phyloP scores from a whole-genome alignment of 148 eudicot genomes.

The Amaranthus palmeri region DNA sequence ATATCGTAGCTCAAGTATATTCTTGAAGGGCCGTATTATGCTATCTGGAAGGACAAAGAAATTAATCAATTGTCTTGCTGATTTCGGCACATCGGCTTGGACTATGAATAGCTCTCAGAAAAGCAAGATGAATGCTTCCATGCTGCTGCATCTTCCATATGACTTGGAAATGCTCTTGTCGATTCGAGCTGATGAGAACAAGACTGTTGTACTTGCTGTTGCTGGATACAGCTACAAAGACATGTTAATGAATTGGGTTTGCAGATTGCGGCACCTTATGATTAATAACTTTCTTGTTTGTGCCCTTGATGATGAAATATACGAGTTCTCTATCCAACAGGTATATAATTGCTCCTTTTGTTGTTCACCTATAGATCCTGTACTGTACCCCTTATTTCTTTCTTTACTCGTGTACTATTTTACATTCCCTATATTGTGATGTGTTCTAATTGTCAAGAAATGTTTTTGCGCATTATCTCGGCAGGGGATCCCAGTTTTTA shows the following conservation, averaged over 20 bases:
- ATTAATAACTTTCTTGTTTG: conserved; percentile 65
- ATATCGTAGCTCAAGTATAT: conserved; percentile 24
- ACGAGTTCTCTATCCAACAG: conserved; percentile 75
- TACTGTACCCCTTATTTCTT: neutral
- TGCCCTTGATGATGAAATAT: conserved; percentile 80
- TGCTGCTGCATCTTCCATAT: conserved; percentile 40
- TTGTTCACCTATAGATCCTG: neutral
- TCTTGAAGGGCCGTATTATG: conserved; percentile 32
- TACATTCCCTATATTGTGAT: neutral
- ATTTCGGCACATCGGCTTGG: conserved; percentile 25
- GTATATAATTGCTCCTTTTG: conserved; percentile 27
- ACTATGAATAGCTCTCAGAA: conserved; percentile 20
- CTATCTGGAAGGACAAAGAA: conserved; percentile 32
- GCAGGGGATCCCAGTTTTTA: conserved; percentile 84
- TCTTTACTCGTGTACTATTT: neutral
- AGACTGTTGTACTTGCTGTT: conserved; percentile 63
- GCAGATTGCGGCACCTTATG: conserved; percentile 61
- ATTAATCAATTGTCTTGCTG: conserved; percentile 39
- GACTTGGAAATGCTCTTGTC: conserved; percentile 54
- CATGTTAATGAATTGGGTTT: conserved; percentile 97
- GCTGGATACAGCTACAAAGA: conserved; percentile 94
- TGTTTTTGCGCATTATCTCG: conserved; percentile 1
- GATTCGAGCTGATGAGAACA: conserved; percentile 53
- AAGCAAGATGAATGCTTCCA: conserved; percentile 26
- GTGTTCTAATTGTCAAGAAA: neutral